Percentiles rank a stretch among this genome's conserved stretches.
phyloP scores from a whole-genome alignment of 108 stramenopile genomes.

The Cyclotella baltica region DNA sequence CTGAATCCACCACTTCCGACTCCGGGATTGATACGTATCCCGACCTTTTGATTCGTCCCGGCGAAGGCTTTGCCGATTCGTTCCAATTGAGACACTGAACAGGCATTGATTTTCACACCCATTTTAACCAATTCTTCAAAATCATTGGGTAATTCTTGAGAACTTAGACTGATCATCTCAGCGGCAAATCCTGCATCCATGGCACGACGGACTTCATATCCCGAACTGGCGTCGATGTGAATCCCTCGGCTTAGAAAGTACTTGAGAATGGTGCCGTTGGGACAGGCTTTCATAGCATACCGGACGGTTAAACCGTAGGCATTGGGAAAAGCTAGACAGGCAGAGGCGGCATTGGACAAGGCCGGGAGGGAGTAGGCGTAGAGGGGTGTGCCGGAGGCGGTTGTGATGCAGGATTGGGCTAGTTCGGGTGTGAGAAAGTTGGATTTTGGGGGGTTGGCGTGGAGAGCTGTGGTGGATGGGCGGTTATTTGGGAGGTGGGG shows the following conservation, averaged over 20 bases:
- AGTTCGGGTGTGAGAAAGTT: constrained; percentile 84
- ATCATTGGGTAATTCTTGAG: constrained; percentile 94
- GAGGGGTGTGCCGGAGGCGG: constrained; percentile 89
- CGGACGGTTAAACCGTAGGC: constrained; percentile 96
- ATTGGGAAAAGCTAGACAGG: constrained; percentile 95
- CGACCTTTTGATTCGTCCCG: constrained; percentile 83
- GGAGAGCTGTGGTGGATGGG: constrained; percentile 14
- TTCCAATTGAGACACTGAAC: constrained; percentile 89
- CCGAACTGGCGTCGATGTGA: constrained; percentile 94
- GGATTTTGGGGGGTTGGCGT: constrained; percentile 50
- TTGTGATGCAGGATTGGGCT: constrained; percentile 78
- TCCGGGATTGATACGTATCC: constrained; percentile 97
- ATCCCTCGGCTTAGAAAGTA: constrained; percentile 91
- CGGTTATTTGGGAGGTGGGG: constrained; percentile 2
- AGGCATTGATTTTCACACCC: constrained; percentile 89
- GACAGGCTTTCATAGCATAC: constrained; percentile 98
- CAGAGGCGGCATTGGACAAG: constrained; percentile 82
- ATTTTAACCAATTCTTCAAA: constrained; percentile 83
- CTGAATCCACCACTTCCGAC: constrained; percentile 97
- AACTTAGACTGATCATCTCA: constrained; percentile 89
- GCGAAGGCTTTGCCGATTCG: constrained; percentile 86
- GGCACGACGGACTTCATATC: constrained; percentile 93
- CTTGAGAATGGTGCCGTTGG: constrained; percentile 92
- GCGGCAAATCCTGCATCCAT: constrained; percentile 89
- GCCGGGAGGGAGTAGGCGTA: constrained; percentile 94